phyloP scores from a whole-genome alignment of 1,139 yeast genomes.

The Saccharomyces pastorianus region DNA sequence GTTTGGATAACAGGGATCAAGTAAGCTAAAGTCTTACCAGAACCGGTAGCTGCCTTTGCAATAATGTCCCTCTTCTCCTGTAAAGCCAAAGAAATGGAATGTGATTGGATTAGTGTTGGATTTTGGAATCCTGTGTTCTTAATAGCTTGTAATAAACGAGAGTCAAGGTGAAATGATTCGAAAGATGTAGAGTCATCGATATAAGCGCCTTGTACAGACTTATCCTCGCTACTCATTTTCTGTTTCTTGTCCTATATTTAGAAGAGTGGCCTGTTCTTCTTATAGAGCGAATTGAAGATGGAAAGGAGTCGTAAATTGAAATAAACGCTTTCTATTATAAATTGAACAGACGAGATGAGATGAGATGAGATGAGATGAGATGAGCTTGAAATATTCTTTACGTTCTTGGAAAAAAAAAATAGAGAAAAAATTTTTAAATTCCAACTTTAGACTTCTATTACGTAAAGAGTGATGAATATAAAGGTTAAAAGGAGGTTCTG shows the following conservation, averaged over 20 bases:
- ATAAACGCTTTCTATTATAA: too few relatives aligned
- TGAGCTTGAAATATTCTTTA: neutral
- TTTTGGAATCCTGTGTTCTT: conserved; percentile 71
- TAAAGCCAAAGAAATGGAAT: conserved; percentile 82
- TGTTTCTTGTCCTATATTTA: neutral
- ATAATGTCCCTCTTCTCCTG: conserved; percentile 81
- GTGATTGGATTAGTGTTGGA: conserved; percentile 86
- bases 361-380: conserved; percentile 23
- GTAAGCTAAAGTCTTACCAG: conserved; percentile 86
- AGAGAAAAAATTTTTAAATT: neutral
- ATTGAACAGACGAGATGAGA: too few relatives aligned
- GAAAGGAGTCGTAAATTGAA: too few relatives aligned
- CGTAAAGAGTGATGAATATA: conserved; percentile 1
- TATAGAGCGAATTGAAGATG: neutral
- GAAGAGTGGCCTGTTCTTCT: neutral
- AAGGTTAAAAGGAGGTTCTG: neutral
- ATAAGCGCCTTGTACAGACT: conserved; percentile 43
- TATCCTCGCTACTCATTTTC: conserved; percentile 11
- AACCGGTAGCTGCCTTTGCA: conserved; percentile 84
- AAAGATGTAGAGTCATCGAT: conserved; percentile 63
- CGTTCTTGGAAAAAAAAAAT: neutral
- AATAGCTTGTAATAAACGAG: conserved; percentile 77
- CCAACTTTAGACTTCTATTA: neutral
- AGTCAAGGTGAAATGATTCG: conserved; percentile 65
- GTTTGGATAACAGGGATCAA: conserved; percentile 69